Evolutionary conservation across 495 filamentous ascomycete genomes (phyloP), one percentile per base, ranked within the genome.

Genomic region (Lophiostoma macrostomum): DNA sequence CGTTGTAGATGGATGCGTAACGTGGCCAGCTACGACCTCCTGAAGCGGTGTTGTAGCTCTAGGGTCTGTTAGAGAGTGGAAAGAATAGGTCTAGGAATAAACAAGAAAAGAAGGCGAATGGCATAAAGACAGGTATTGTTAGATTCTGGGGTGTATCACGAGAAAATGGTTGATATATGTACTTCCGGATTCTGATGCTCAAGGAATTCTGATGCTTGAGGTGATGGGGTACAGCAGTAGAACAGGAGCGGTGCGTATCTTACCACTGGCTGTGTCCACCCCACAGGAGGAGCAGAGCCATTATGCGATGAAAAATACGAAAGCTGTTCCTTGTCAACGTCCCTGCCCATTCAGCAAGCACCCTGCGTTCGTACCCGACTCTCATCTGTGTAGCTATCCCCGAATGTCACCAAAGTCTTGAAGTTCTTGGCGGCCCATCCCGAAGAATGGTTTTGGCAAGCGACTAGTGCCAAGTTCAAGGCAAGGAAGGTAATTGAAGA

Each of bases 341-440:
- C n/a, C n/a, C n/a, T n/a, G n/a, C n/a, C n/a, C n/a, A n/a, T n/a
- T n/a, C n/a, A n/a, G n/a, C n/a, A n/a, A n/a, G n/a, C n/a, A n/a
- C n/a, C n/a, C n/a, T n/a, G n/a, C n/a, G n/a, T n/a, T n/a, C n/a
- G n/a, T n/a, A n/a, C n/a, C 2, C 86, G 79, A 5, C 74, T 76
- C 56, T 89, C 84, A 64, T 89, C 86, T 0, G 83, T 86, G 63
- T 83, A 89, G 69, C 85, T 87, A 67, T 88, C 84, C 25, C 85
- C 85, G 63, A 88, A 89, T 7, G 75, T 71, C 25, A 83, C 70
- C 18, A 82, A 61, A 48, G 57, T 76, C 37, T 73, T 74, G 65
- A 81, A 77, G n/a, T 74, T 62, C 14, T 54, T 40, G 11, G 68
- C 53, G 4, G 60, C 56, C 74, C 74, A 75, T 37, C 19, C 38